Base-by-base conservation (phyloP, 2,329 filamentous ascomycete species). In the Cyphellophora europaea region DNA sequence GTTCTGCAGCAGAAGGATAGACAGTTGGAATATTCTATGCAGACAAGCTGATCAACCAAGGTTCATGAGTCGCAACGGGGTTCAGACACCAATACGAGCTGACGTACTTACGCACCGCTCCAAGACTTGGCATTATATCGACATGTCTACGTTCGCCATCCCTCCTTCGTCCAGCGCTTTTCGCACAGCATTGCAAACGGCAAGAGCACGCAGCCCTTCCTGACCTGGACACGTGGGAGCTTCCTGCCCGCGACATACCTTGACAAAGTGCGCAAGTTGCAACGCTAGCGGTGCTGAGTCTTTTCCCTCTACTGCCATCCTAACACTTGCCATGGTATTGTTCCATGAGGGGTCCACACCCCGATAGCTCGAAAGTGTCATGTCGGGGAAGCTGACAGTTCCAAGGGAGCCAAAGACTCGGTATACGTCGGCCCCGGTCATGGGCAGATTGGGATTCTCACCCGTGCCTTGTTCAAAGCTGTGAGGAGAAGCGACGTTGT, bases 391-490 rank as follows among this genome's bases (percentile, higher is more conserved):
- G 8, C 37, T 35, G 12, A 46, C 16, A 3, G 30, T 39, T 3
- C 30, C 43, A 11, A 33, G 27, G 1, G 38, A 30, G 6, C 41
- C 43, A 31, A 46, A 42, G 10, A 44, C 16, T 5, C 34, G 32
- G 33, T 38, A 38, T 19, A 35, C 34, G 13, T 43, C 37, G 16
- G 32, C 19, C 5, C 38, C 35, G 11, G 36, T 29, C 14, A 21
- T 28, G 6, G 40, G 38, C 15, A 45, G 32, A 11, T 30, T 10
- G 17, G 43, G 43, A 27, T 45, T 45, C 21, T 45, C 43, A 4
- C 43, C 43, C 3, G 43, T 43, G 5, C 41, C 43, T 3, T 33
- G 16, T 18, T 43, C 43, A 25, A 38, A 44, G 11, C 19, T 34
- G 16, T 38, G 29, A 2, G 41, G 37, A 11, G 35, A 44, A 2